Base-by-base conservation (phyloP, 1,139 yeast species). In the Diutina scorzettiae region DNA sequence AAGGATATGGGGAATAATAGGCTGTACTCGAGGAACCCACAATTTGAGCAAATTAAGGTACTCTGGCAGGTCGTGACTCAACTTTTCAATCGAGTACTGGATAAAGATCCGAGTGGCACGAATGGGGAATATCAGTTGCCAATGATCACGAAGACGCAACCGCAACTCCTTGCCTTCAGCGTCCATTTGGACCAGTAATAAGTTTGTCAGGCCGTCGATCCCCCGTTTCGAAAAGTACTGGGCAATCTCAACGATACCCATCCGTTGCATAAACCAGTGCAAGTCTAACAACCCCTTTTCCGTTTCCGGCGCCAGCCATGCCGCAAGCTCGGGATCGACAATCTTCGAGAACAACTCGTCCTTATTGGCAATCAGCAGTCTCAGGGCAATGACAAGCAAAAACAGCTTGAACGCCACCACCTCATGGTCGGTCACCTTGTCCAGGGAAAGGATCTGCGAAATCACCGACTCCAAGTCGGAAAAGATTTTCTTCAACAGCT, bases 231-330 rank as follows among this genome's bases (percentile, higher is more conserved):
- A 80, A 60, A 93, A 89, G 55, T 93, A 93, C 44, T 83, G 82
- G 0, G 96, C 95, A 54, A 93, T 91, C 56, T 79, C 79, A 3
- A 87, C 97, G 43, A 93, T 85, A 3, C 98, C 98, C 44, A 93
- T 73, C 52, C 97, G 73, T 59, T 89, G 97, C 96, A 91, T 89
- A 53, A 93, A 93, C 96, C 97, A 89, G 49, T 86, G 95, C 42
- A 93, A 67, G 54, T 91, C 95, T 58, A 80, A 69, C 32, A 91
- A 64, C 0, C 96, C 97, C 53, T 85, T 85, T 51, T 86, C 87
- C 0, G 97, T 89, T 16, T 78, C 81, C 14, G 91, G 91, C 42
- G 89, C 86, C 1, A 91, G 80, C 99, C 99, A 93, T 0, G 96
- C 93, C 29, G 74, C 64, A 41, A 93, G 64, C 51, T 91, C 96